Evolutionary conservation across 1,284 basidiomycete genomes (phyloP).

Genomic region (Ganoderma leucocontextum): DNA sequence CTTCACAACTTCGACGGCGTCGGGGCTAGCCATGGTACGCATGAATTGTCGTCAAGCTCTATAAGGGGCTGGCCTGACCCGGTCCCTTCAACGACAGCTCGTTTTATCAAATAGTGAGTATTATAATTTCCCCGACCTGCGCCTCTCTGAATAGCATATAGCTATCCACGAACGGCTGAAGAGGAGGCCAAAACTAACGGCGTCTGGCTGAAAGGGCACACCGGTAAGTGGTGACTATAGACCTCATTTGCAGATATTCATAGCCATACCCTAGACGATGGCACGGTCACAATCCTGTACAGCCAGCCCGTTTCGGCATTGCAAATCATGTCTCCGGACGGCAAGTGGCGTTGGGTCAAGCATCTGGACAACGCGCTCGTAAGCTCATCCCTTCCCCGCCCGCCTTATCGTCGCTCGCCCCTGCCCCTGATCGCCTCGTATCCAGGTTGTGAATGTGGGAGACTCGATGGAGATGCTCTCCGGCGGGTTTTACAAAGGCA

Average conservation of each 20-base stretch:
- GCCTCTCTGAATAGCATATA: conserved; percentile 12
- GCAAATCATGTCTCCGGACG: conserved; percentile 62
- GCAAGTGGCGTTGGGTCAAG: conserved; percentile 65
- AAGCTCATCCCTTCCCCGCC: conserved; percentile 41
- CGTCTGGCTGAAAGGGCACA: conserved; percentile 70
- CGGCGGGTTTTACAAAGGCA: conserved; percentile 54
- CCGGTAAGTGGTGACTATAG: conserved; percentile 46
- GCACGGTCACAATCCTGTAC: conserved; percentile 62
- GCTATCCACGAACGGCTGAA: conserved; percentile 47
- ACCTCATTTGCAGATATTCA: background rate
- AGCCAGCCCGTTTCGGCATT: conserved; percentile 67
- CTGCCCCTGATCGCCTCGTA: conserved; percentile 39
- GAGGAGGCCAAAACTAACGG: conserved; percentile 61
- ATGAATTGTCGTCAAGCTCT: too few relatives aligned
- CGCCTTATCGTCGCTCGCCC: background rate
- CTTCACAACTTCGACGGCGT: conserved; percentile 45
- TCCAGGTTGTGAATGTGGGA: conserved; percentile 61
- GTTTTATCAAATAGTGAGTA: conserved; percentile 49
- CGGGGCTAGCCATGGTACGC: conserved; percentile 42
- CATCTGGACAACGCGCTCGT: conserved; percentile 69
- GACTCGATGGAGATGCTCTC: conserved; percentile 66
- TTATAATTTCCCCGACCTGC: background rate
- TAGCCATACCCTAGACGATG: conserved; percentile 51
- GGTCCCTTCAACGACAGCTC: conserved; percentile 24
- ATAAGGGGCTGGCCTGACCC: too few relatives aligned